Conservation (phyloP, 352 stramenopile genomes). For the Phytophthora foliorum region DNA sequence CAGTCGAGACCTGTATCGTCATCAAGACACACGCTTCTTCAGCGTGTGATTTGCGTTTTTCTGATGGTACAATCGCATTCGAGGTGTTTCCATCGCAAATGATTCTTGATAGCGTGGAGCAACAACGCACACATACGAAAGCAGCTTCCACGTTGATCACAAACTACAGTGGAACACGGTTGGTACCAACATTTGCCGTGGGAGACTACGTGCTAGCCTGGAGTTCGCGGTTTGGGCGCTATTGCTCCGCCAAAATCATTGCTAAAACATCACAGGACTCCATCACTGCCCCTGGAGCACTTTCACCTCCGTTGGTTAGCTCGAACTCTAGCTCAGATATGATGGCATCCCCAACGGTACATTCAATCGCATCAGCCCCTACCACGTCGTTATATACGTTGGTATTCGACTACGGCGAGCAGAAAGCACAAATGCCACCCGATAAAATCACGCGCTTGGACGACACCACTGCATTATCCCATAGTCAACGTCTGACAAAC, state of each 20-base stretch:
- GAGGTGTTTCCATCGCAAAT: slow-evolving; percentile 85
- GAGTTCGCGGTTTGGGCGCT: slow-evolving; percentile 78
- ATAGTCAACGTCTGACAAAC: slow-evolving; percentile 76
- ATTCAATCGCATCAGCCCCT: slow-evolving; percentile 16
- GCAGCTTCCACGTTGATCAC: slow-evolving; percentile 6
- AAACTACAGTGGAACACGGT: slow-evolving; percentile 22
- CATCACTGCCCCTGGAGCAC: slow-evolving; percentile 1
- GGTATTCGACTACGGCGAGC: slow-evolving; percentile 81
- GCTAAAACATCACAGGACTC: slow-evolving; percentile 39
- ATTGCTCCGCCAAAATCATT: slow-evolving; percentile 67
- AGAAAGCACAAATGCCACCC: slow-evolving; percentile 54
- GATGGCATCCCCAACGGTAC: slow-evolving; percentile 10
- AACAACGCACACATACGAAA: slow-evolving; percentile 24
- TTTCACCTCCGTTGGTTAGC: slow-evolving; percentile 9
- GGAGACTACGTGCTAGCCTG: slow-evolving; percentile 76
- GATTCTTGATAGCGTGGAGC: slow-evolving; percentile 60
- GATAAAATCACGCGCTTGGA: slow-evolving; percentile 68
- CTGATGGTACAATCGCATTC: slow-evolving; percentile 81
- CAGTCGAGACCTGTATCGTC: slow-evolving; percentile 75
- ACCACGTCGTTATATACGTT: slow-evolving; percentile 51
- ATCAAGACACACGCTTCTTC: slow-evolving; percentile 71
- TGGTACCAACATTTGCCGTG: slow-evolving; percentile 34
- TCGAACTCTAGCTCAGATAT: slow-evolving; percentile 6
- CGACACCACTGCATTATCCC: slow-evolving; percentile 60
- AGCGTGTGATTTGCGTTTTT: slow-evolving; percentile 78